Percentiles rank a stretch among this genome's conserved stretches.
These are phyloP conservation scores for Brettanomyces custersianus DNA, from an alignment of 805 yeast species.

Conservation along the genomic window DNA sequence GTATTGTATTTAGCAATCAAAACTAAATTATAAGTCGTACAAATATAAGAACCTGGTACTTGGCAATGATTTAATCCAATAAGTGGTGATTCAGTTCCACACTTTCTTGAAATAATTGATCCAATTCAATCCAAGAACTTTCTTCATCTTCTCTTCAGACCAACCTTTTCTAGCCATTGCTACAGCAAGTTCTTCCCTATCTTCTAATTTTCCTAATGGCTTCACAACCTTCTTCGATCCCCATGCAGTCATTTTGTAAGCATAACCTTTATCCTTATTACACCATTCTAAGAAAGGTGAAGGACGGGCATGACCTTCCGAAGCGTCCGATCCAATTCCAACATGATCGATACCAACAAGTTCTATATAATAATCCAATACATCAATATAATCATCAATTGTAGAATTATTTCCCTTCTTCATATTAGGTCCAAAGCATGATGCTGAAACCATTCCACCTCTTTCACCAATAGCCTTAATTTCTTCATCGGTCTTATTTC, in stretches of 20 bases:
- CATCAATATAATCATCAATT: constrained; percentile 37
- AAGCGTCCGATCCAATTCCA: constrained; percentile 39
- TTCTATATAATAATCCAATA: constrained; percentile 30
- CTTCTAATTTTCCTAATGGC: constrained; percentile 13
- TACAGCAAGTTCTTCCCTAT: constrained; percentile 15
- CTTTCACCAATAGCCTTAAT: constrained; percentile 13
- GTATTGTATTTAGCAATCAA: no score
- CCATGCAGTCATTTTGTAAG: constrained; percentile 15
- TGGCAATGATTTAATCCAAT: no score
- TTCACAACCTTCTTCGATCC: constrained; percentile 13
- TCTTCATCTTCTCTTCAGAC: constrained; percentile 13
- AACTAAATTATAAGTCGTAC: no score
- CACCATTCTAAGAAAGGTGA: constrained; percentile 15
- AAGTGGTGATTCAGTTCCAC: no score
- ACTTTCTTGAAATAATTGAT: constrained; percentile 11
- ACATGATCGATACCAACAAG: constrained; percentile 40
- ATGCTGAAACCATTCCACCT: constrained; percentile 15
- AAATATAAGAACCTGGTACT: no score
- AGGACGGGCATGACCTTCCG: constrained; percentile 18
- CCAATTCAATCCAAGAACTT: constrained; percentile 14
- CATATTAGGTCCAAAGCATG: constrained; percentile 16
- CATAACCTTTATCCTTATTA: constrained; percentile 13
- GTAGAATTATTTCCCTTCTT: constrained; percentile 21
- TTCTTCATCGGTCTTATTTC: constrained; percentile 15
- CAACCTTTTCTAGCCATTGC: constrained; percentile 15